Base-by-base conservation (phyloP, 2,329 filamentous ascomycete genomes). In the Metarhizium humberi region DNA sequence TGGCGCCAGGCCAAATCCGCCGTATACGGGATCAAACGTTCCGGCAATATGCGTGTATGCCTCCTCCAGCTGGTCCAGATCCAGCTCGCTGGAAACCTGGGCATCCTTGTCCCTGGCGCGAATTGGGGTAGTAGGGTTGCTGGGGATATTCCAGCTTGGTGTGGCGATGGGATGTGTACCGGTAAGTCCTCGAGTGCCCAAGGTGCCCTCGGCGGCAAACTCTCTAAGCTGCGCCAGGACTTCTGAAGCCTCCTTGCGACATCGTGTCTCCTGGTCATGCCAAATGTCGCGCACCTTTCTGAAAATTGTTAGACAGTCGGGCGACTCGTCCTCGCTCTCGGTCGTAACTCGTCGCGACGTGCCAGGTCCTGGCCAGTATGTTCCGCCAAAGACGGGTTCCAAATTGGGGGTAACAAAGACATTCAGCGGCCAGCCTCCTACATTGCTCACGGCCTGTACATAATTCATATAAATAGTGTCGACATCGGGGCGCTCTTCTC, bases 381-480 rank as follows among this genome's bases (percentile, higher is more conserved):
- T 96, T 29, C 92, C 92, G 42, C 94, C 94, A 71, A 96, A 97
- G 10, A 99, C 88, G 0, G 94, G 94, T 66, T 96, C 87, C 30
- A 97, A 79, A 62, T 95, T 86, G 0, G 94, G 91, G 0, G 94
- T 99, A 34, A 97, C 79, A 68, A 99, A 97, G n/a, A 96, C 86
- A 66, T 96, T 97, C 58, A 97, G 74, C 1, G 94, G 94, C 92
- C 94, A 97, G 43, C 94, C 94, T 10, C 91, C 92, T 2, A 83
- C 86, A 20, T 88, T 91, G 56, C 88, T 95, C 11, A 94, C 92
- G 1, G 92, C 92, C 69, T 96, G 91, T 45, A 96, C 87, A 70
- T 96, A 99, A 74, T 96, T 96, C 90, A 96, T 96, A 70, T 97
- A 97, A 60, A 97, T 92, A 58, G 88, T 85, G 67, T 99, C 94